phyloP scores from a whole-genome alignment of 257 asterid genomes.

The Jaltomata sinuosa region DNA sequence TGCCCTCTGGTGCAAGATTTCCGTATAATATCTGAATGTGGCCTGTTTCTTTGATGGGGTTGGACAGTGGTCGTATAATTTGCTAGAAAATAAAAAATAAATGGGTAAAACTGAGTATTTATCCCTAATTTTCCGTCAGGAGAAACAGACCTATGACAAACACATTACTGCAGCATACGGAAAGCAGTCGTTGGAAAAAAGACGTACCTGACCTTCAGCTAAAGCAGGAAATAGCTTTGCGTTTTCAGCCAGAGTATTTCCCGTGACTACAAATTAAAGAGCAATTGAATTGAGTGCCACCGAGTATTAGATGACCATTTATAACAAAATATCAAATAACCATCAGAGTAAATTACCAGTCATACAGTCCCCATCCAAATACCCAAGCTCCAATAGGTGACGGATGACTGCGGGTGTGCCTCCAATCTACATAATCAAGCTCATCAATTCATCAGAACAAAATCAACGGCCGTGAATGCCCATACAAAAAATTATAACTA shows the following conservation, averaged over 20 bases:
- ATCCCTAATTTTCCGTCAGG: background rate
- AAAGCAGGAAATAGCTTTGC: constrained; percentile 72
- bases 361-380: constrained; percentile 75
- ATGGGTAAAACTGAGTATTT: background rate
- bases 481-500: background rate
- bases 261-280: constrained; percentile 51
- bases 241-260: constrained; percentile 88
- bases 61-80: constrained; percentile 75
- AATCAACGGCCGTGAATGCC: background rate
- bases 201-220: constrained; percentile 74
- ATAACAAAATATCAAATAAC: background rate
- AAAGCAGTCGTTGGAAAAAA: background rate
- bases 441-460: background rate
- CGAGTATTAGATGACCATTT: background rate
- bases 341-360: constrained; percentile 38
- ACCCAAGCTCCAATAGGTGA: constrained; percentile 66
- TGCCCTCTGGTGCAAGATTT: constrained; percentile 94
- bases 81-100: constrained; percentile 44
- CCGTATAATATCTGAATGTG: constrained; percentile 93
- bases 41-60: constrained; percentile 89
- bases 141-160: background rate
- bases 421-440: constrained; percentile 55
- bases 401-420: constrained; percentile 90
- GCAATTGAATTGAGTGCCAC: background rate
- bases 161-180: background rate